phyloP scores from a whole-genome alignment of 192 early-diverging fungal species.

The Coemansia sp. region DNA sequence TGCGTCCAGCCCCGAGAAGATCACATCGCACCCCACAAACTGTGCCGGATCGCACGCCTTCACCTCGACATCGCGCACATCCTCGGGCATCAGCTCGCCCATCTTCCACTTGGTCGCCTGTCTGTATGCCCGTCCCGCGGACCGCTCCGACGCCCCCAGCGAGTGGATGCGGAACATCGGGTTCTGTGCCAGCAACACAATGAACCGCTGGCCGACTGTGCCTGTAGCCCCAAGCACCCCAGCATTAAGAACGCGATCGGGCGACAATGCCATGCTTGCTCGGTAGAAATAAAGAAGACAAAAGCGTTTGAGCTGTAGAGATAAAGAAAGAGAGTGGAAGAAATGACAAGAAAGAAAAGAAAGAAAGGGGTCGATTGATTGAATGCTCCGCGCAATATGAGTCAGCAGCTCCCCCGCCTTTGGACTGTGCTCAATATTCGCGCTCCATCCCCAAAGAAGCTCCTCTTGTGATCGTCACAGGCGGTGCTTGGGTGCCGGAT shows the following conservation, averaged over 20 bases:
- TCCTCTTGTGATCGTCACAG: slow-evolving; percentile 3
- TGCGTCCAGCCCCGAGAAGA: slow-evolving; percentile 96
- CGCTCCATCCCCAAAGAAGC: background rate
- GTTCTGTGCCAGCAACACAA: slow-evolving; percentile 82
- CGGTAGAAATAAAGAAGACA: background rate
- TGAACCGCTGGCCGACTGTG: slow-evolving; percentile 97
- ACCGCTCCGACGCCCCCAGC: slow-evolving; percentile 87
- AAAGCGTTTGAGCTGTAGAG: background rate
- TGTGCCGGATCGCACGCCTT: slow-evolving; percentile 70
- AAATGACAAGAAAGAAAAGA: too few relatives aligned
- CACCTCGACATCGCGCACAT: slow-evolving; percentile 61
- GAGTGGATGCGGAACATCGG: slow-evolving; percentile 84
- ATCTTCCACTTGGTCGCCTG: slow-evolving; percentile 89
- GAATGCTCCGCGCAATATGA: background rate
- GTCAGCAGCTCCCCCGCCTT: background rate
- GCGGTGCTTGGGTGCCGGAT: slow-evolving; percentile 6
- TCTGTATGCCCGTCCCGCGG: slow-evolving; percentile 81
- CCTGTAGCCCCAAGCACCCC: slow-evolving; percentile 97
- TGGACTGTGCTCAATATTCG: background rate
- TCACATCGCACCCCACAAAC: slow-evolving; percentile 81
- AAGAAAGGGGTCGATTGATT: too few relatives aligned
- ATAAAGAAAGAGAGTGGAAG: background rate
- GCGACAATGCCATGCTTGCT: slow-evolving; percentile 15
- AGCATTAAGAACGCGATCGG: slow-evolving; percentile 58
- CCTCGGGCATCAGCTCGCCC: slow-evolving; percentile 68